Evolutionary conservation across 2,329 filamentous ascomycete genomes (phyloP).

Genomic region (Coleophoma cylindrospora): DNA sequence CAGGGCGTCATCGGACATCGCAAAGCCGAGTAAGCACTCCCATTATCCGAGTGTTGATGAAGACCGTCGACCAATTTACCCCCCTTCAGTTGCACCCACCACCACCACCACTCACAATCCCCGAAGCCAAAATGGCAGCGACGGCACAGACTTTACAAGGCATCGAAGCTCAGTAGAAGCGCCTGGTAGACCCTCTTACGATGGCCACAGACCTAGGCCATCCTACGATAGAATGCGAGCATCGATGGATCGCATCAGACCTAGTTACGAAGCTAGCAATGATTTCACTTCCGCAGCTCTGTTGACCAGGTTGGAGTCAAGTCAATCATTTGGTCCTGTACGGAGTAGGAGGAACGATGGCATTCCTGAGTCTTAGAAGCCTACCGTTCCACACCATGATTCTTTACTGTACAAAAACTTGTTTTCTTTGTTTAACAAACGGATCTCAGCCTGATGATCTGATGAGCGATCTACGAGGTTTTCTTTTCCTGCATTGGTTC

Average conservation of each 20-base stretch:
- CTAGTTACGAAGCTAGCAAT: conserved; percentile 80
- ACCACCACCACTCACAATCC: conserved; percentile 74
- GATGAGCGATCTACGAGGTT: conserved; percentile 42
- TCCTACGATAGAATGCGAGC: conserved; percentile 84
- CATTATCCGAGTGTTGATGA: conserved; percentile 69
- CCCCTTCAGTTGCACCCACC: conserved; percentile 70
- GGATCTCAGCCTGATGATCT: conserved; percentile 38
- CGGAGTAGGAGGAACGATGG: conserved; percentile 17
- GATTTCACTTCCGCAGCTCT: conserved; percentile 91
- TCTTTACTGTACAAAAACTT: conserved; percentile 25
- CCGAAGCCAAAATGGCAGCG: conserved; percentile 83
- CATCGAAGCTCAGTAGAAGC: conserved; percentile 57
- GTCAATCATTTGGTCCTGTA: conserved; percentile 32
- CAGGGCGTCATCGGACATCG: conserved; percentile 55
- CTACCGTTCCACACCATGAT: conserved; percentile 3
- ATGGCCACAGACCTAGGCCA: conserved; percentile 67
- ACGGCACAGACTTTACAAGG: conserved; percentile 84
- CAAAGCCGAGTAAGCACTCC: conserved; percentile 41
- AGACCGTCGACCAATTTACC: conserved; percentile 88
- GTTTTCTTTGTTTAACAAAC: conserved; percentile 29
- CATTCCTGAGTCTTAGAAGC: conserved; percentile 9
- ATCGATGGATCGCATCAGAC: conserved; percentile 80
- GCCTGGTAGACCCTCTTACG: conserved; percentile 32
- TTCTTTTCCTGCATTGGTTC: conserved; percentile 14
- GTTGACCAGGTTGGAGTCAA: conserved; percentile 77